Base-by-base conservation (phyloP, 140 eudicot species). In the Anethum foeniculum region DNA sequence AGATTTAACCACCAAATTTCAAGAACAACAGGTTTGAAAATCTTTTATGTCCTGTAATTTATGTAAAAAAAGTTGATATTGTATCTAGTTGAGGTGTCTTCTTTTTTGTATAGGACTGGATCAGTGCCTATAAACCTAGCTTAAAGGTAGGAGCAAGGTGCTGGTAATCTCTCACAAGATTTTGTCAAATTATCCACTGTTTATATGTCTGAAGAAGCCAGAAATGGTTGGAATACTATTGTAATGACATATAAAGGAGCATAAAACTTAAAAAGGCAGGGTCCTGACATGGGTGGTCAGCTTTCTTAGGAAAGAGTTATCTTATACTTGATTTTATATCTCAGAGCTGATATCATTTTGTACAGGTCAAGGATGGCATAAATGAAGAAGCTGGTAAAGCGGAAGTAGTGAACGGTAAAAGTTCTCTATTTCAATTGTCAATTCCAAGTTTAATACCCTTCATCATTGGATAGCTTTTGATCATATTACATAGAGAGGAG, bases 21-120 rank as follows among this genome's bases (percentile, higher is more conserved):
- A 86, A 83, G 89, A 89, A 54, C 96, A 90, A 49, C 86, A 90
- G 93, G 98, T 92, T 81, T 36, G 83, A 27, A 60, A 65, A 81
- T 75, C 56, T 85, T 28, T 36, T 54, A 32, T 75, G 47, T 49
- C 77, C 54, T 79, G 74, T 49, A 30, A 36, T 75, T 79, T 78
- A 36, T 71, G 46, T 76, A 48, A 52, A 43, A 79, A 80, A 34
- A 51, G 81, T 58, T 77, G 44, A 8, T 41, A 25, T 78, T 79
- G 76, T 28, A 56, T 77, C 67, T 77, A 58, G n/a, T 68, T 80
- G 52, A 77, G 68, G 65, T 34, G 60, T 44, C 75, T 77, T 79
- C 30, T 80, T 72, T 49, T 74, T 25, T 79, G 62, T 52, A 72
- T 75, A 92, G 93, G 96, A 85, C 74, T 87, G 93, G 95, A 68